Base-by-base conservation (phyloP, 2,329 filamentous ascomycete genomes). In the Aspergillus quadrilineatus region DNA sequence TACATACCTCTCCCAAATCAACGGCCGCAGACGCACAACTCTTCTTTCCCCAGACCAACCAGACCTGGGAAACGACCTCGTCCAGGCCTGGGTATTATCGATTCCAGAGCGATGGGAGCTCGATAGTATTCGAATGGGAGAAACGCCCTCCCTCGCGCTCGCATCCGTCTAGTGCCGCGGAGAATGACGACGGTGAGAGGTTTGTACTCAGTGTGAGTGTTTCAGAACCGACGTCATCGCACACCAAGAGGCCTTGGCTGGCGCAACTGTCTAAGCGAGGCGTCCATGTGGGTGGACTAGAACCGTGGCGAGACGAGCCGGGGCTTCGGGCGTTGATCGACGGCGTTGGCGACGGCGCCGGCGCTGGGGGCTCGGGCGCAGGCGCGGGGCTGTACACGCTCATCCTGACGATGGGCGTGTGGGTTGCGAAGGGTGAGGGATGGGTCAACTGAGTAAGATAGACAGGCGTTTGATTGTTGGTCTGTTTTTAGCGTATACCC, bases 331-430 rank as follows among this genome's bases (percentile, higher is more conserved):
- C 58, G 37, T 22, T 49, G 56, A 17, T 50, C 62, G 53, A 55
- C 12, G 58, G 62, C 46, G 60, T 14, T 29, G 30, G 9, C 10
- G 10, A 36, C 2, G 30, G 69, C n/a, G 58, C 53, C 28, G 61
- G 53, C 60, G 47, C 8, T 14, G 34, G 34, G 7, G 34, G 22
- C 22, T 22, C 22, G 22, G 22, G 34, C 34, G 9, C 26, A 4
- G 32, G 69, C 14, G 58, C 54, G 29, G 61, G 53, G 61, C 37
- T 74, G 43, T 65, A 70, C 59, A 69, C 69, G 15, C 50, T 66
- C 8, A 60, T 71, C 50, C 59, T 74, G 53, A 65, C 69, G 34
- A 42, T 72, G 57, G 67, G 71, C 29, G 60, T 68, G 2, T 67
- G 67, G 58, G 63, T 73, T 48, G 65, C 66, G 15, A 59, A 63